Conservation (phyloP, 148 eudicot genomes). For the Vaccinium vitisidaea region DNA sequence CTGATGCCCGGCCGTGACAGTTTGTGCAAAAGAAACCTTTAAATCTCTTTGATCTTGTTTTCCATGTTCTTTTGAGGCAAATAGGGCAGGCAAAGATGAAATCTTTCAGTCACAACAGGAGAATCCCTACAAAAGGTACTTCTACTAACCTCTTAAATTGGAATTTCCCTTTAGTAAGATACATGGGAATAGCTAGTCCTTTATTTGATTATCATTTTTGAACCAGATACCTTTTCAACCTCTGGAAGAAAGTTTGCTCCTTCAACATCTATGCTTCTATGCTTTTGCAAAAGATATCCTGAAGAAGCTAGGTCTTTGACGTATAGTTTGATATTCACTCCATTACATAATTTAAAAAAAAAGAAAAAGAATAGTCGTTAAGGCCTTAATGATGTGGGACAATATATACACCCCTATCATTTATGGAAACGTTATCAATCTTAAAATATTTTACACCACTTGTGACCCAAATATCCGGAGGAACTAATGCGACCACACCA, state of each 20-base stretch:
- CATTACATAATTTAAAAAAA: background rate
- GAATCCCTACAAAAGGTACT: constrained; percentile 7
- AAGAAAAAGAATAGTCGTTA: background rate
- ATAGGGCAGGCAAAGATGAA: constrained; percentile 9
- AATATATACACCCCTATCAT: no score
- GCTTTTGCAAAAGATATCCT: background rate
- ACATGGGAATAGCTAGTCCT: background rate
- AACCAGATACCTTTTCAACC: constrained; percentile 24
- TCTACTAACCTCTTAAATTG: background rate
- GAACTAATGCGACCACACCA: no score
- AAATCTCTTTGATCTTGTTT: background rate
- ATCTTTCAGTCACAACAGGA: constrained; percentile 1
- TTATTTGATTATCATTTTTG: constrained; percentile 18
- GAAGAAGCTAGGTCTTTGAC: background rate
- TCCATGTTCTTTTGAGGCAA: constrained; percentile 15
- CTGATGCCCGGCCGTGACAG: constrained; percentile 15
- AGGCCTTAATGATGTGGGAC: no score
- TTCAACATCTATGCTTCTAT: constrained; percentile 8
- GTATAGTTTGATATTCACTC: background rate
- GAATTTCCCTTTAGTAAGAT: background rate
- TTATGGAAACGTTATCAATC: no score
- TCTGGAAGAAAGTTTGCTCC: constrained; percentile 12
- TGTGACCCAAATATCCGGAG: no score
- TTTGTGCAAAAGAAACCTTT: background rate
- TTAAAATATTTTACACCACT: no score